Base-by-base conservation (phyloP, 805 yeast species). In the Wickerhamomyces chambardii region DNA sequence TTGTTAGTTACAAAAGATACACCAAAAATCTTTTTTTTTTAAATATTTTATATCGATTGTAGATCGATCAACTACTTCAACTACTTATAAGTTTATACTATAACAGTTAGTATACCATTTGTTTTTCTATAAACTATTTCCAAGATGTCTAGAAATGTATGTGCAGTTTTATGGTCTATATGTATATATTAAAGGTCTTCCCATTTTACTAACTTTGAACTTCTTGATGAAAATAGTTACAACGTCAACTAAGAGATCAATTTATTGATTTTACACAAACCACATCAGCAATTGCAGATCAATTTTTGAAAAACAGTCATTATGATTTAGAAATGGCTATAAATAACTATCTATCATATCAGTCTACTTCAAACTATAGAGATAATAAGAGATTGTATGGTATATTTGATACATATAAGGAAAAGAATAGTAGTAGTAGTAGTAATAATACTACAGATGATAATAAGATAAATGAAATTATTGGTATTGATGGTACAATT, bases 401-500 rank as follows among this genome's bases (percentile, higher is more conserved):
- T 2, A 37, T 51, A 1, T 51, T 48, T 31, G 46, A 50, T 28
- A 34, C 30, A 15, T 51, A 51, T 40, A 46, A 44, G 30, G 56
- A 50, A 14, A 19, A 19, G 6, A 9, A 19, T 6, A 19, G n/a
- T n/a, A n/a, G n/a, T n/a, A n/a, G n/a, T n/a, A n/a, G n/a, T n/a
- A n/a, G n/a, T n/a, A n/a, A n/a, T n/a, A n/a, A n/a, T n/a, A n/a
- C n/a, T n/a, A n/a, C 6, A 19, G 29, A 15, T 15, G 17, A 9
- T 51, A 50, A 0, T 50, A 6, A 24, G 6, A 24, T 9, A 9
- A 10, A 53, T 12, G 56, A 51, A 1, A 54, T 60, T 11, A 84
- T 87, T 28, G 90, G 78, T 18, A 65, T 84, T 9, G 92, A 85
- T 38, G 96, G 95, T 0, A 81, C 96, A 0, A 54, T 89, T 9